Evolutionary conservation across 305 asterid species (phyloP).

Genomic region (Fraxinus floribunda): DNA sequence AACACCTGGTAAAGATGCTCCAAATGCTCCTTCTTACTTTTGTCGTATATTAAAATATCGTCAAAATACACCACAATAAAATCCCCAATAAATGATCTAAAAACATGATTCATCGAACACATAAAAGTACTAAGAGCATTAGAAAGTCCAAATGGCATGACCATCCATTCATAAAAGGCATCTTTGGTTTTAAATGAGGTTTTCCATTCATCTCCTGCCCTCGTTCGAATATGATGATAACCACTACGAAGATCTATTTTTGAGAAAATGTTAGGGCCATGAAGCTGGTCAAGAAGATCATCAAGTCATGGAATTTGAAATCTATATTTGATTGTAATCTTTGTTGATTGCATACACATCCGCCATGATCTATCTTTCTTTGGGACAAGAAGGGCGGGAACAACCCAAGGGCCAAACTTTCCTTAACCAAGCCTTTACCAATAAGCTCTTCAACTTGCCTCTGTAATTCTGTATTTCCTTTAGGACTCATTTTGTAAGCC

Average conservation of each 20-base stretch:
- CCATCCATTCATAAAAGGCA: conserved; percentile 21
- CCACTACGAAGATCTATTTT: neutral
- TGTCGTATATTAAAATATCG: neutral
- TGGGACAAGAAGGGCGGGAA: conserved; percentile 10
- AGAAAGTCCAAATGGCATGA: neutral
- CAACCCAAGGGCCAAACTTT: conserved; percentile 16
- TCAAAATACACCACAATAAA: conserved; percentile 28
- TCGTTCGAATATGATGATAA: conserved; percentile 10
- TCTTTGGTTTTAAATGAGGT: neutral
- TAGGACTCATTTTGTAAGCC: conserved; percentile 22
- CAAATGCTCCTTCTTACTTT: neutral
- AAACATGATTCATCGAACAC: neutral
- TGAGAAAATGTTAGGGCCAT: neutral
- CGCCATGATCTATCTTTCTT: conserved; percentile 18
- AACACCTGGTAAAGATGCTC: neutral
- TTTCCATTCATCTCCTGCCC: conserved; percentile 16
- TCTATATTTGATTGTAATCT: conserved; percentile 21
- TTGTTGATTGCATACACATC: conserved; percentile 29
- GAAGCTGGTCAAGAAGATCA: conserved; percentile 22
- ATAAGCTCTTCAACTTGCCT: conserved; percentile 16
- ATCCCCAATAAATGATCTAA: conserved; percentile 10
- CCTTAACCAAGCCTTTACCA: neutral
- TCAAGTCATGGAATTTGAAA: conserved; percentile 10
- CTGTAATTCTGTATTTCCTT: conserved; percentile 18
- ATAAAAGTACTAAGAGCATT: conserved; percentile 23